Base-by-base conservation (phyloP, 257 asterid species). In the Galeopsis tetrahit region DNA sequence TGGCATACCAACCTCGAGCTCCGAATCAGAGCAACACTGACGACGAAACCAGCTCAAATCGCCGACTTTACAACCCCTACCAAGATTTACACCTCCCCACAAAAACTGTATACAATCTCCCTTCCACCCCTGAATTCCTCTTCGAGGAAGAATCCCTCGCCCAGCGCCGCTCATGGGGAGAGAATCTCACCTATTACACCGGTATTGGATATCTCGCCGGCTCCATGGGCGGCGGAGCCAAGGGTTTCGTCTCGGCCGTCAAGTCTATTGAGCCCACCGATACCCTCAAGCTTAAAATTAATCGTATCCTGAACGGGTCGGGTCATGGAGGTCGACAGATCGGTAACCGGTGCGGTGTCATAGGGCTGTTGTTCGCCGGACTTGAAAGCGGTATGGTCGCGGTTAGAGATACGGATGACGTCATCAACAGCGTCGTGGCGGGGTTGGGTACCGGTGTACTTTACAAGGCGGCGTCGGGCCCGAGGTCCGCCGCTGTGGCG, bases 81-180 rank as follows among this genome's bases (percentile, higher is more conserved):
- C 93, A 90, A 49, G 96, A 91, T 74, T 80, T 91, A 61, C 68
- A 85, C 60, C 73, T 85, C 72, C 97, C 98, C 4, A 40, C 81
- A 0, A 79, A 81, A 77, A 75, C 91, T 64, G 57, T 86, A 1
- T 95, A 90, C 90, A 79, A 86, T 71, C 88, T 92, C 36, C 97
- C 98, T 15, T 75, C 95, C 32, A 65, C 96, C 4, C 98, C 97
- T 4, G 99, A 95, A 63, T 95, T 72, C 75, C 96, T 95, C 6
- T 95, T 95, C 80, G 85, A 79, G 66, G 99, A 95, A 51, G 98
- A 95, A 53, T 72, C 98, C 65, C 0, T 49, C 51, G 87, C 81
- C 10, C 95, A 88, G 81, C 98, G 98, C 76, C 88, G 99, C 21
- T 87, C 98, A 1, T 92, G 98, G 98, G 95, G 99, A 0, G 98